phyloP scores from a whole-genome alignment of 2,329 filamentous ascomycete species.

The Penicillium sp. region DNA sequence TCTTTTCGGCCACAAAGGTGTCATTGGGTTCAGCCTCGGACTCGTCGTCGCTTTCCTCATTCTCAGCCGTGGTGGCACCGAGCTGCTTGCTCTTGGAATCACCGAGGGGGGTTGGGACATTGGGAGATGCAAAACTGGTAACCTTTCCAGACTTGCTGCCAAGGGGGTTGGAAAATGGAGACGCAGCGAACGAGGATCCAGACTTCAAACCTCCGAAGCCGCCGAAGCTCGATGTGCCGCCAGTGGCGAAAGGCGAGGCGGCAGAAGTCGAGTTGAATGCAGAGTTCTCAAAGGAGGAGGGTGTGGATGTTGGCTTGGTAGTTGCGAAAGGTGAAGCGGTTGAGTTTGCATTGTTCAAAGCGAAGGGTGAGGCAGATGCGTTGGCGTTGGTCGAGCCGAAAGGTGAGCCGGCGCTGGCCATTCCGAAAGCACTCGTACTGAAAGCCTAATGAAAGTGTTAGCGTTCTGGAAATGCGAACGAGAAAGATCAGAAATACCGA shows the following conservation, averaged over 20 bases:
- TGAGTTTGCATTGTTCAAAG: not conserved
- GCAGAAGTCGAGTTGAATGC: conserved; percentile 18
- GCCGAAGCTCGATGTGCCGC: conserved; percentile 45
- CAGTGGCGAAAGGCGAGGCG: conserved; percentile 42
- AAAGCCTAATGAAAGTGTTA: conserved; percentile 25
- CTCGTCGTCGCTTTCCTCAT: conserved; percentile 49
- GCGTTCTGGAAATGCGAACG: not conserved
- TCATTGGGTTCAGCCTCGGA: conserved; percentile 52
- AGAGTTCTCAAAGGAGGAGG: conserved; percentile 3
- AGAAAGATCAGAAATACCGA: conserved; percentile 24
- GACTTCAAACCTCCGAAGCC: conserved; percentile 40
- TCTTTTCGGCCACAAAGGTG: conserved; percentile 50
- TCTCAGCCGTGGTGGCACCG: conserved; percentile 66
- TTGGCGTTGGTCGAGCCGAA: not conserved
- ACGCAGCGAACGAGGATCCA: conserved; percentile 31
- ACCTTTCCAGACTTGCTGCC: conserved; percentile 51
- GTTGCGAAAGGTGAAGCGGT: not conserved
- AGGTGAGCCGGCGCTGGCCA: conserved; percentile 28
- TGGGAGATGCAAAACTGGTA: conserved; percentile 69
- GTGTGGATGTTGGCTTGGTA: not conserved
- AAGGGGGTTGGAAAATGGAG: conserved; percentile 39
- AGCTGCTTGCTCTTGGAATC: conserved; percentile 62
- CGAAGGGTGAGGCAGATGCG: not conserved
- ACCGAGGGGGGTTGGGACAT: conserved; percentile 49
- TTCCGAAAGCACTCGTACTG: conserved; percentile 45